Evolutionary conservation across 331 rosid genomes (phyloP).

Genomic region (Malus hybrid): DNA sequence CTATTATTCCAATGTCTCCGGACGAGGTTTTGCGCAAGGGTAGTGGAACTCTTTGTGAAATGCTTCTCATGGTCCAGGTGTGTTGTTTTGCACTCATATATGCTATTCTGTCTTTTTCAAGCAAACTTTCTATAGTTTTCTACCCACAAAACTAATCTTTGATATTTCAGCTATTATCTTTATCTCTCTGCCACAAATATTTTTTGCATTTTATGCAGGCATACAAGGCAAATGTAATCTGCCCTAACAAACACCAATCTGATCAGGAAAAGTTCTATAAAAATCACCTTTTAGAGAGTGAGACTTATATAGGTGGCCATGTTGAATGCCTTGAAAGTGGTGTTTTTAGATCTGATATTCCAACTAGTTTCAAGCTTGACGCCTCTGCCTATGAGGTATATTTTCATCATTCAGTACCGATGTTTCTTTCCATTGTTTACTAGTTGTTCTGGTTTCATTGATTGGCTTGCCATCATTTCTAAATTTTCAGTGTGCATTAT

Average conservation of each 20-base stretch:
- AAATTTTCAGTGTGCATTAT: background rate
- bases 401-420: constrained; percentile 7
- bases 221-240: constrained; percentile 80
- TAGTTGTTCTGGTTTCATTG: background rate
- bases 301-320: constrained; percentile 96
- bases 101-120: constrained; percentile 6
- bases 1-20: constrained; percentile 97
- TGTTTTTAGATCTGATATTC: constrained; percentile 94
- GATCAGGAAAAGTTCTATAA: constrained; percentile 75
- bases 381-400: constrained; percentile 84
- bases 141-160: background rate
- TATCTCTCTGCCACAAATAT: background rate
- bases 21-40: constrained; percentile 99
- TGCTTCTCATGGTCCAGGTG: constrained; percentile 99
- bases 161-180: constrained; percentile 15
- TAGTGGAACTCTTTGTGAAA: constrained; percentile 98
- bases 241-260: constrained; percentile 94
- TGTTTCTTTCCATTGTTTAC: constrained; percentile 3
- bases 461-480: background rate
- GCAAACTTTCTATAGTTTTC: background rate
- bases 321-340: constrained; percentile 99
- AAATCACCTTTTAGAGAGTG: constrained; percentile 86
- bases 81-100: constrained; percentile 13
- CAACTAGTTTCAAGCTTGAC: constrained; percentile 73
- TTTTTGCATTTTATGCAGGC: constrained; percentile 51